Evolutionary conservation across 306 rosid genomes (phyloP), one percentile per base, ranked within the genome.

Genomic region (Acmispon strigosus): DNA sequence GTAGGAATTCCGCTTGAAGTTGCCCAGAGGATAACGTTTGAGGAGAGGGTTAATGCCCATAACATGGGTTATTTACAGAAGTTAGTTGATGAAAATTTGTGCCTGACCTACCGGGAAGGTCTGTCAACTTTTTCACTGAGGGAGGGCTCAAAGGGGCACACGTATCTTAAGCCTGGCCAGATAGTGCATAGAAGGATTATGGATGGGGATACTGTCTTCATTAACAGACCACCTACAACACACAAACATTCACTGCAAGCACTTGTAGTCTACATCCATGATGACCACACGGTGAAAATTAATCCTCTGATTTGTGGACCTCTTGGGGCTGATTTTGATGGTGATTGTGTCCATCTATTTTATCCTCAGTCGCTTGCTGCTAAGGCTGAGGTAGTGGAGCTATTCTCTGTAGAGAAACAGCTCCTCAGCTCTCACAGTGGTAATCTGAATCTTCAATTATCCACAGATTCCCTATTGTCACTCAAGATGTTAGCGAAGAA

Each of bases 221-320:
- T 94, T 4, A 94, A 94, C 52, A 83, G 98, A 66, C 98, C 98
- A 5, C 98, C 98, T 24, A 92, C 96, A 0, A 92, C 98, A n/a
- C 99, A 94, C 54, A 94, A 94, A 18, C 99, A 94, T 72, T 94
- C 97, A 0, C 76, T 94, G 14, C 99, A 94, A 76, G 99, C 99
- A 3, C 95, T 94, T 10, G 77, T 75, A 15, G 97, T 89, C 7
- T 94, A 91, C 68, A 86, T 94, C 17, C 99, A 94, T 22, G 92
- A 94, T 27, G 99, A 87, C 50, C 88, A 94, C 57, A 90, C 90
- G 0, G 97, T 94, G 54, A 94, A 94, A 80, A 94, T 91, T 57
- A 94, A 94, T 73, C 99, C 99, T 20, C 85, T 94, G 22, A 94
- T 94, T 17, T 94, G 99, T 82, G 99, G 92, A 49, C 95, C 97